Conservation (phyloP, 805 yeast genomes). For the Candida sithepensis region DNA sequence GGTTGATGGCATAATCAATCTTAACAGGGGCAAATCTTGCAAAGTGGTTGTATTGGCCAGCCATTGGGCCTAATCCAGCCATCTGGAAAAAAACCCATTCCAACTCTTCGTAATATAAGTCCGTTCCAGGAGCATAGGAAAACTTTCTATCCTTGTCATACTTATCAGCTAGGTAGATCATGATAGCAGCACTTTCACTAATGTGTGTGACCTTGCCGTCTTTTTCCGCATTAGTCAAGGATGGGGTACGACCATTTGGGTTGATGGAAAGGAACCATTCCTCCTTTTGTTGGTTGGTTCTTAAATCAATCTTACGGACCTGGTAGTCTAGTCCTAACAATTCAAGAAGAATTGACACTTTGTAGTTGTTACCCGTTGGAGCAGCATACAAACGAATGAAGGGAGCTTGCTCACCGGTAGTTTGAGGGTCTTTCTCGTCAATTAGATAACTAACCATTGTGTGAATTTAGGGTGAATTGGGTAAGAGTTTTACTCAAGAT, state of each 20-base stretch:
- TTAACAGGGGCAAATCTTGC: constrained; percentile 42
- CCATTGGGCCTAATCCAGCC: constrained; percentile 60
- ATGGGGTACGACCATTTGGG: constrained; percentile 64
- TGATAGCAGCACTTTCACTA: constrained; percentile 60
- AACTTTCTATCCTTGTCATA: constrained; percentile 53
- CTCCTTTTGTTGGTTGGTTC: constrained; percentile 45
- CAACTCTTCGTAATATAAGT: constrained; percentile 46
- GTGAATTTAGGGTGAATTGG: not conserved
- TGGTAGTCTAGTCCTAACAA: constrained; percentile 40
- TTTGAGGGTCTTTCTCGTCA: constrained; percentile 33
- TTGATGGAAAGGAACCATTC: constrained; percentile 54
- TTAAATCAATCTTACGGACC: constrained; percentile 38
- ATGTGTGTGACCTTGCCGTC: constrained; percentile 43
- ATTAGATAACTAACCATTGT: constrained; percentile 30
- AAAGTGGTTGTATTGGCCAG: constrained; percentile 58
- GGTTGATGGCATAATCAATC: constrained; percentile 48
- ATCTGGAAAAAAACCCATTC: constrained; percentile 56
- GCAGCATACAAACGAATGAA: constrained; percentile 40
- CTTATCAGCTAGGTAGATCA: constrained; percentile 55
- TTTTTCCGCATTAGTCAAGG: constrained; percentile 37
- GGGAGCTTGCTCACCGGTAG: constrained; percentile 34
- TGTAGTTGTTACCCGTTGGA: constrained; percentile 46
- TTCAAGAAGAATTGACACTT: constrained; percentile 39
- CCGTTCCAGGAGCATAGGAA: constrained; percentile 37
- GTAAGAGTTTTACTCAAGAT: not conserved